These are phyloP conservation scores for Candida frijolesensis DNA, from an alignment of 1,139 yeast species.

Conservation along the genomic window DNA sequence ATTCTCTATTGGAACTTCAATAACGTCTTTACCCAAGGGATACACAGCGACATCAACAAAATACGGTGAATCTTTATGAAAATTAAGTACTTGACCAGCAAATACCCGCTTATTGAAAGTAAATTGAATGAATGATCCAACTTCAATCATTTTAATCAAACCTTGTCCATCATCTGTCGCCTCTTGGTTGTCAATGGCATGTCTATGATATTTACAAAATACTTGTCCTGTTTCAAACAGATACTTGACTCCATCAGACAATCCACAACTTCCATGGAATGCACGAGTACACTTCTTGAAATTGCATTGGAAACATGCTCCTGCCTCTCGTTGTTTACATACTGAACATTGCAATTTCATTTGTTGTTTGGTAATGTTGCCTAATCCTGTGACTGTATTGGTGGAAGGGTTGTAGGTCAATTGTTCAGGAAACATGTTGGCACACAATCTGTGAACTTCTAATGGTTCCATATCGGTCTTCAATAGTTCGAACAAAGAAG, in stretches of 20 bases:
- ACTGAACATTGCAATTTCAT: conserved; percentile 46
- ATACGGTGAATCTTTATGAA: conserved; percentile 21
- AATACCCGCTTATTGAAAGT: conserved; percentile 23
- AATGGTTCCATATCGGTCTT: conserved; percentile 23
- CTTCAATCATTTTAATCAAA: not conserved
- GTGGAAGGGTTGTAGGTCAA: conserved; percentile 14
- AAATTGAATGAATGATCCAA: conserved; percentile 32
- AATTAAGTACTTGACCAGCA: conserved; percentile 35
- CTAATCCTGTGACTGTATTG: conserved; percentile 29
- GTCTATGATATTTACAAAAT: conserved; percentile 41
- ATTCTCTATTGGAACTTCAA: conserved; percentile 30
- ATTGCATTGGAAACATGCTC: conserved; percentile 63
- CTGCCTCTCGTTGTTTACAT: conserved; percentile 40
- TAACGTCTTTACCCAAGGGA: conserved; percentile 29
- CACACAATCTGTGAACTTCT: conserved; percentile 54
- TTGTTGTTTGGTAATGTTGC: conserved; percentile 44
- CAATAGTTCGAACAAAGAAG: conserved; percentile 29
- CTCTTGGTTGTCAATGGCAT: not conserved
- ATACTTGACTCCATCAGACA: conserved; percentile 50
- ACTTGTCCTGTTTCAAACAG: conserved; percentile 20
- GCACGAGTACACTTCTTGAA: conserved; percentile 52
- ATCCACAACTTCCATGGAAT: conserved; percentile 62
- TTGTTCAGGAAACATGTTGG: conserved; percentile 42
- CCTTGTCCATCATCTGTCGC: conserved; percentile 11
- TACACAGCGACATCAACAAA: conserved; percentile 27